These are phyloP conservation scores for Penicillium hesseltinei DNA, from an alignment of 2,329 filamentous ascomycete species.

Conservation along the genomic window DNA sequence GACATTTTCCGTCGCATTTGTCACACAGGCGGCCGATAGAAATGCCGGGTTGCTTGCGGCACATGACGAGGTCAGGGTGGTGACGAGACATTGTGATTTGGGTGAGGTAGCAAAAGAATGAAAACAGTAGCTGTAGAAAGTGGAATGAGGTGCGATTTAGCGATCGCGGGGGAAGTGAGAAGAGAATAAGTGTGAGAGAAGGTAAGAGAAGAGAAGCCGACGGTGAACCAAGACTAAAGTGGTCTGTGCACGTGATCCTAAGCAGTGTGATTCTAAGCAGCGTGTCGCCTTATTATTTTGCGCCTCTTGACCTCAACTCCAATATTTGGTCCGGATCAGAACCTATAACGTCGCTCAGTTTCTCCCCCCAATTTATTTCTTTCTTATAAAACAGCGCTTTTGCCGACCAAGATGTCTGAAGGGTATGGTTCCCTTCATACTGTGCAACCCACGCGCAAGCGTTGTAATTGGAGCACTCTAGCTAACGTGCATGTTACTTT, in stretches of 20 bases:
- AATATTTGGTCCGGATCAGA: not conserved
- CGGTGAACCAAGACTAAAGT: conserved; percentile 1
- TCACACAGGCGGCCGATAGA: conserved; percentile 98
- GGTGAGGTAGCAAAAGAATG: not conserved
- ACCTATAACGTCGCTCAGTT: not conserved
- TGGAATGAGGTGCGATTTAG: not conserved
- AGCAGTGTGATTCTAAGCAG: conserved; percentile 13
- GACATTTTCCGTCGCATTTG: conserved; percentile 99
- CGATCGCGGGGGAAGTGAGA: not conserved
- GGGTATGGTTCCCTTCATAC: conserved; percentile 17
- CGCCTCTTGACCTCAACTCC: not conserved
- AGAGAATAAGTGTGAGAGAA: not conserved
- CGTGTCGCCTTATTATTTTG: not conserved
- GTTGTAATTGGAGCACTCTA: conserved; percentile 6
- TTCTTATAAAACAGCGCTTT: not conserved
- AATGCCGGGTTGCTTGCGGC: conserved; percentile 96
- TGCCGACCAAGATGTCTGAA: conserved; percentile 17
- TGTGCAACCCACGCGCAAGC: not conserved
- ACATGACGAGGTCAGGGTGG: conserved; percentile 99
- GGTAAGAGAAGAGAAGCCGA: not conserved
- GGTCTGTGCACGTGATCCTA: conserved; percentile 27
- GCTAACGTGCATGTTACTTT: conserved; percentile 2
- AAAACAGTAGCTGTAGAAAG: not conserved
- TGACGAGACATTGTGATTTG: conserved; percentile 74
- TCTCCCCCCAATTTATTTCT: not conserved